Percentiles rank a stretch among this genome's conserved stretches.
These are phyloP conservation scores for Mimosa bimucronata DNA, from an alignment of 306 rosid genomes.

Conservation along the genomic window DNA sequence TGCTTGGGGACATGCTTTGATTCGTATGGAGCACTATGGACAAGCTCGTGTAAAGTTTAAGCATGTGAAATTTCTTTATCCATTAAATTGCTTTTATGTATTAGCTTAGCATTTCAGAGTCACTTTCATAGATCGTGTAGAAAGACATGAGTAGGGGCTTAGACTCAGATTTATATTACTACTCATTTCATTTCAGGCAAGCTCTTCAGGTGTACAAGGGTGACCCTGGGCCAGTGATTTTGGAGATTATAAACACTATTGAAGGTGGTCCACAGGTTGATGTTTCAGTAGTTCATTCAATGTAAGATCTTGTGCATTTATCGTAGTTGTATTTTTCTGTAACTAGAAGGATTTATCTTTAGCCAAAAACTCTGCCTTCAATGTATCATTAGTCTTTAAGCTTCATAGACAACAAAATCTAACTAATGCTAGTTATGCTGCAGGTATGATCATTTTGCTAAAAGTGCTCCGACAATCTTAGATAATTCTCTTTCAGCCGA, in stretches of 20 bases:
- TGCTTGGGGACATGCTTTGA: slow-evolving; percentile 98
- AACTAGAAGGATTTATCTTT: slow-evolving; percentile 10
- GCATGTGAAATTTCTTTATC: slow-evolving; percentile 55
- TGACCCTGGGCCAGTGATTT: slow-evolving; percentile 79
- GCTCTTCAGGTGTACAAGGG: slow-evolving; percentile 92
- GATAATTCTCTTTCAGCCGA: slow-evolving; percentile 99
- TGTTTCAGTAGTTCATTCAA: slow-evolving; percentile 92
- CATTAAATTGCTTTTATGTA: not conserved
- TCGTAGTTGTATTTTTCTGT: slow-evolving; percentile 21
- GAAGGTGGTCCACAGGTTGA: slow-evolving; percentile 98
- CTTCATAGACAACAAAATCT: slow-evolving; percentile 31
- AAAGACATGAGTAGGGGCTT: slow-evolving; percentile 19
- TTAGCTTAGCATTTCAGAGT: not conserved
- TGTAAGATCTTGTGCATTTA: slow-evolving; percentile 71
- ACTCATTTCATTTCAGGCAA: slow-evolving; percentile 73
- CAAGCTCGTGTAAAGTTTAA: slow-evolving; percentile 98
- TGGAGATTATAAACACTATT: slow-evolving; percentile 89
- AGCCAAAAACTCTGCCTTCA: slow-evolving; percentile 26
- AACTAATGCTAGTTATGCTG: slow-evolving; percentile 43
- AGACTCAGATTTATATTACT: slow-evolving; percentile 26
- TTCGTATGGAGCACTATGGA: slow-evolving; percentile 95
- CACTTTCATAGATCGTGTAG: slow-evolving; percentile 4
- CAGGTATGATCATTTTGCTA: slow-evolving; percentile 98
- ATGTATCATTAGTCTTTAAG: not conserved
- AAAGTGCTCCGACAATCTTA: slow-evolving; percentile 95